Conservation (phyloP, 345 rosid genomes). For the Bruguiera sexangula region DNA sequence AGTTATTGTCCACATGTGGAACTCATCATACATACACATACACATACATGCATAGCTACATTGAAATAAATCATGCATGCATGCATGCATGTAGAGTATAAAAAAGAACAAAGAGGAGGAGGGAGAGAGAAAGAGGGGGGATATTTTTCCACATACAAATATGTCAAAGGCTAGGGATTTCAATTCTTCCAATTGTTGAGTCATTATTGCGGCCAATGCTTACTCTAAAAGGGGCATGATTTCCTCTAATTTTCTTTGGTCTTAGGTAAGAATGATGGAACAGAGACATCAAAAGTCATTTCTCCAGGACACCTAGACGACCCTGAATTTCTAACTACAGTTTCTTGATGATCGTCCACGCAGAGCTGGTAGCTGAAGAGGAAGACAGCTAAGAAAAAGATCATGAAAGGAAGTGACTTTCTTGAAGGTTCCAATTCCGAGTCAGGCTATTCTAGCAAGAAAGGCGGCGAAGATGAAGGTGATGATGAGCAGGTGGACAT, state of each 20-base stretch:
- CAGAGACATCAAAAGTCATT: conserved; percentile 11
- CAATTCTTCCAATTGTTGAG: conserved; percentile 12
- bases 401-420: conserved; percentile 11
- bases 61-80: neutral
- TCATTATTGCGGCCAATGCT: conserved; percentile 7
- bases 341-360: conserved; percentile 33
- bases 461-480: conserved; percentile 28
- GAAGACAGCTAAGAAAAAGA: conserved; percentile 18
- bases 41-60: neutral
- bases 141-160: conserved; percentile 8
- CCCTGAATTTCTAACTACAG: conserved; percentile 32
- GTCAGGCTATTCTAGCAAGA: conserved; percentile 31
- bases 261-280: conserved; percentile 9
- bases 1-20: neutral
- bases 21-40: neutral
- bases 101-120: neutral
- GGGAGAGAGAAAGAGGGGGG: neutral
- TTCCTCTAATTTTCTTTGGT: conserved; percentile 5
- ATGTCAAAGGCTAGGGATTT: conserved; percentile 37
- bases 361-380: neutral
- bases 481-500: conserved; percentile 30
- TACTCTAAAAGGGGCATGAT: conserved; percentile 2
- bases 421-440: conserved; percentile 40
- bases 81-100: neutral
- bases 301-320: conserved; percentile 19